Evolutionary conservation across 352 stramenopile genomes (phyloP).

Genomic region (Phytophthora litchii): DNA sequence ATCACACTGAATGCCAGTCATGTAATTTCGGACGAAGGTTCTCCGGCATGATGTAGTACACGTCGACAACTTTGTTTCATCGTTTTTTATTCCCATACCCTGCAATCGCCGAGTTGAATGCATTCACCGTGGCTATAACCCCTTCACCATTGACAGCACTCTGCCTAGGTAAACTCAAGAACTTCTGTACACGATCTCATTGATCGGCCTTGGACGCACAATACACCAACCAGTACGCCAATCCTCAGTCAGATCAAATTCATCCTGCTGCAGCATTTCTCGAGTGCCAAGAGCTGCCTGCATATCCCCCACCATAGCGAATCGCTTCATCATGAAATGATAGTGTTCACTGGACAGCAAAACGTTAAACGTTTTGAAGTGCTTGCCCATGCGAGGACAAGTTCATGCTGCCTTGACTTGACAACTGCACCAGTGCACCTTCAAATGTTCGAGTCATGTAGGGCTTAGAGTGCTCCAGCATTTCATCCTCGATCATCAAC

Average conservation of each 20-base stretch:
- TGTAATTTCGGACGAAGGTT: slow-evolving; percentile 38
- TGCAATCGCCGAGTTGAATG: slow-evolving; percentile 71
- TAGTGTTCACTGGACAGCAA: slow-evolving; percentile 69
- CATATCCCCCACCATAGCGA: slow-evolving; percentile 56
- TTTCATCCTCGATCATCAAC: slow-evolving; percentile 8
- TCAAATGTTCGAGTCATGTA: slow-evolving; percentile 9
- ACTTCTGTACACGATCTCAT: slow-evolving; percentile 55
- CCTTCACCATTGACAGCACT: slow-evolving; percentile 33
- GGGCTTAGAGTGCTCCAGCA: slow-evolving; percentile 16
- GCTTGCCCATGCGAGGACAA: slow-evolving; percentile 78
- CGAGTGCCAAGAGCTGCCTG: slow-evolving; percentile 60
- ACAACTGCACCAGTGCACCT: slow-evolving; percentile 58
- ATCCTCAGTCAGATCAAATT: slow-evolving; percentile 61
- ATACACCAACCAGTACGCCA: slow-evolving; percentile 68
- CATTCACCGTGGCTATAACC: slow-evolving; percentile 48
- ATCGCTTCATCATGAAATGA: slow-evolving; percentile 78
- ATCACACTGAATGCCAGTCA: slow-evolving; percentile 55
- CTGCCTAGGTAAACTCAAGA: slow-evolving; percentile 29
- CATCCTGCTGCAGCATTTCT: slow-evolving; percentile 50
- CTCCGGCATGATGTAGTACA: slow-evolving; percentile 62
- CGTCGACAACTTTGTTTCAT: slow-evolving; percentile 53
- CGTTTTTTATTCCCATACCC: slow-evolving; percentile 65
- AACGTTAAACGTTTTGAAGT: slow-evolving; percentile 58
- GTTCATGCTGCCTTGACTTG: slow-evolving; percentile 66
- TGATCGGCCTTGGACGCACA: slow-evolving; percentile 59